Evolutionary conservation across 345 rosid genomes (phyloP), one percentile per base, ranked within the genome.

Genomic region (Camelina neglecta): DNA sequence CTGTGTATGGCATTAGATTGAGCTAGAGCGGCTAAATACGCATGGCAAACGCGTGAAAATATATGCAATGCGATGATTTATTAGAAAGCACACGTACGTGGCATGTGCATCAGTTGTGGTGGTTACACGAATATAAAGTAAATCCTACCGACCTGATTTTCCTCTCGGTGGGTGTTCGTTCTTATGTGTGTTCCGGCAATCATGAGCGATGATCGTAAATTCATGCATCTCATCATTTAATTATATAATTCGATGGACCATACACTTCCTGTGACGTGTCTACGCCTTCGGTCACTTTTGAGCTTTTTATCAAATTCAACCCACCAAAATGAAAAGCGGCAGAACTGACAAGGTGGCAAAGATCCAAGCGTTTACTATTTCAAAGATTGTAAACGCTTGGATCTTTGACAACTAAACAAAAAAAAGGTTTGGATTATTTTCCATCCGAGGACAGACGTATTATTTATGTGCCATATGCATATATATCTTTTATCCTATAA

Each of bases 141-240:
- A 72, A 70, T 71, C 39, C 21, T 71, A 67, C 80, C 80, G 76
- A 71, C 80, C 54, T 41, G 6, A 24, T 54, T 13, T 48, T 29
- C 5, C 21, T 77, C 35, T 76, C 71, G 71, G 75, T 70, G 70
- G 50, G 1, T 26, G 54, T 49, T 18, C 18, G 24, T 21, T 8
- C 4, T 0, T 12, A 2, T 21, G 20, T 10, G 0, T 44, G 7
- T 13, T 44, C 16, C 18, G 18, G 18, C 53, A 65, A 76, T 77
- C 44, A 71, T 65, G 39, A 69, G 38, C 7, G 67, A 63, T 56
- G 66, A n/a, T 71, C 21, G 20, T 39, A 64, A 56, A 23, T 71
- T 65, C 67, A 77, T 65, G 73, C 39, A 65, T 71, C 20, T 49
- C 20, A 71, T 71, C 47, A 64, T 56, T 48, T 47, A 8, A 44